phyloP scores from a whole-genome alignment of 495 filamentous ascomycete genomes.

The Penicillium paxilli region DNA sequence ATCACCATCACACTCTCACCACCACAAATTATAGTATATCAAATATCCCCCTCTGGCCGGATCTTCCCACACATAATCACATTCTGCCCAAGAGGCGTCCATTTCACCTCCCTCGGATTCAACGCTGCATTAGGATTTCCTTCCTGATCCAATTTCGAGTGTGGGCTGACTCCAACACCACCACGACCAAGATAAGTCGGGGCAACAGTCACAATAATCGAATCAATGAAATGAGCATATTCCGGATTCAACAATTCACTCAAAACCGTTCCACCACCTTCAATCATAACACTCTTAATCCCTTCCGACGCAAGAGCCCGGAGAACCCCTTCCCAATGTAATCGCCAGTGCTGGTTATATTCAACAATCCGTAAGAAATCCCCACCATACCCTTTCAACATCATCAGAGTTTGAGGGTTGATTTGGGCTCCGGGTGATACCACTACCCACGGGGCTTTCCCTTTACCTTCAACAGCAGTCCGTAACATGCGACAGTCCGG shows the following conservation, averaged over 20 bases:
- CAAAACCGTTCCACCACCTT: slow-evolving; percentile 79
- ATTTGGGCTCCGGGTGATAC: slow-evolving; percentile 52
- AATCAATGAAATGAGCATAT: slow-evolving; percentile 64
- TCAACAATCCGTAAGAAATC: slow-evolving; percentile 49
- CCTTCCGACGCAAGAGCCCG: slow-evolving; percentile 56
- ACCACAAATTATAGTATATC: no score
- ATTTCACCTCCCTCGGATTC: slow-evolving; percentile 65
- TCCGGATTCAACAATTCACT: slow-evolving; percentile 66
- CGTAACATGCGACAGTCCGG: slow-evolving; percentile 60
- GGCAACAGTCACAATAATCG: slow-evolving; percentile 80
- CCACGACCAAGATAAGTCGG: slow-evolving; percentile 80
- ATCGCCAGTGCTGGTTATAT: slow-evolving; percentile 48
- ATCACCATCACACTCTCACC: no score
- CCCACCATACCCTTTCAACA: slow-evolving; percentile 51
- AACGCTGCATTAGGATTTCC: slow-evolving; percentile 55
- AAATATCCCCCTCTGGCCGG: slow-evolving; percentile 15
- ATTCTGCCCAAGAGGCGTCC: slow-evolving; percentile 72
- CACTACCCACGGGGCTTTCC: slow-evolving; percentile 71
- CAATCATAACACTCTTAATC: slow-evolving; percentile 81
- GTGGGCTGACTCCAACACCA: slow-evolving; percentile 70
- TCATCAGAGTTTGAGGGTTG: slow-evolving; percentile 43
- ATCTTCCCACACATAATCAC: slow-evolving; percentile 74
- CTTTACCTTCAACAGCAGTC: slow-evolving; percentile 63
- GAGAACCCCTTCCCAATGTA: slow-evolving; percentile 66
- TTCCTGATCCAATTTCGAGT: slow-evolving; percentile 46